A percentile compares a stretch with the other conserved stretches of the same genome.
These are phyloP conservation scores for Phylloporus scabripes DNA, from an alignment of 768 basidiomycete genomes.

Conservation along the genomic window DNA sequence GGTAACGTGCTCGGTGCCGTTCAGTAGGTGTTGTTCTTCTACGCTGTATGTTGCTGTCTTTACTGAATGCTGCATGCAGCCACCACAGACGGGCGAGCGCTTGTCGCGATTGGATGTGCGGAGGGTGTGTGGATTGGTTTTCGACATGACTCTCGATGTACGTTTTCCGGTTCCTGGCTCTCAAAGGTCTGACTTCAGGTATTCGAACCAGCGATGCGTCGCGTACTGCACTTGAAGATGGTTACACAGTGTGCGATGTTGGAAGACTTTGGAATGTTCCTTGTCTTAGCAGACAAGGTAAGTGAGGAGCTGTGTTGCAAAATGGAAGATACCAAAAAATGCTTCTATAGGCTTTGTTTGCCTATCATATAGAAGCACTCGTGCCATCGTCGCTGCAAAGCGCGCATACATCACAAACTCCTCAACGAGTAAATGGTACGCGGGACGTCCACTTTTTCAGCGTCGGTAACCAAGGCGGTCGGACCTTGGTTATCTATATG, in stretches of 20 bases:
- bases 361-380: slow-evolving; percentile 93
- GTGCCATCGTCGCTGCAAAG: slow-evolving; percentile 80
- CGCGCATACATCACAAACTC: slow-evolving; percentile 65
- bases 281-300: slow-evolving; percentile 91
- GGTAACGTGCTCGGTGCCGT: slow-evolving; percentile 94
- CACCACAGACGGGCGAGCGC: slow-evolving; percentile 74
- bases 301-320: background rate
- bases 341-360: slow-evolving; percentile 65
- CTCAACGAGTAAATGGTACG: slow-evolving; percentile 85
- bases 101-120: slow-evolving; percentile 91
- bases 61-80: slow-evolving; percentile 37
- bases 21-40: slow-evolving; percentile 49
- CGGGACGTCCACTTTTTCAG: slow-evolving; percentile 96
- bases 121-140: slow-evolving; percentile 97
- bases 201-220: slow-evolving; percentile 65
- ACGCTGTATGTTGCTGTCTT: background rate
- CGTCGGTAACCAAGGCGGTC: slow-evolving; percentile 79
- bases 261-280: slow-evolving; percentile 94
- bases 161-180: background rate
- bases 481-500: slow-evolving; percentile 92
- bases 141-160: slow-evolving; percentile 82
- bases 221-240: slow-evolving; percentile 88
- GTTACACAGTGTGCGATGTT: slow-evolving; percentile 96
- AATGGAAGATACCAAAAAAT: background rate
- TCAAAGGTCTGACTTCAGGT: slow-evolving; percentile 5